These are phyloP conservation scores for Ganoderma leucocontextum DNA, from an alignment of 1,284 basidiomycete species.

Conservation along the genomic window DNA sequence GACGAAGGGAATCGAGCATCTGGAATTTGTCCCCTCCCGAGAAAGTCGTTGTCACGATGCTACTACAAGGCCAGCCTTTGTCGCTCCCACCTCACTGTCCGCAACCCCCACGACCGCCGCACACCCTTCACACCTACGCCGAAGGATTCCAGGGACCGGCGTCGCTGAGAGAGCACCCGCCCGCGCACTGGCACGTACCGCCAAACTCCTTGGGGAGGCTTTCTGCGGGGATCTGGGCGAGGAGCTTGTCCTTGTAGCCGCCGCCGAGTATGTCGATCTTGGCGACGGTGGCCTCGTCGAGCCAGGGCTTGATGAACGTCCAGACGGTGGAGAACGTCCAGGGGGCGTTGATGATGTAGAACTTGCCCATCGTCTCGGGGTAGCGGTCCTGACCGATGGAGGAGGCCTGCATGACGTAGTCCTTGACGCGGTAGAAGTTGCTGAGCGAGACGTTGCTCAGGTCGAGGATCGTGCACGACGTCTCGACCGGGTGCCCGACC, in stretches of 20 bases:
- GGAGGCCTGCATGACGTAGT: conserved; percentile 86
- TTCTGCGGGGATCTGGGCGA: conserved; percentile 84
- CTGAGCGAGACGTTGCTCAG: conserved; percentile 83
- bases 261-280: conserved; percentile 90
- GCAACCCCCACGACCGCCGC: background rate
- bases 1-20: conserved; percentile 8
- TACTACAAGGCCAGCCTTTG: conserved; percentile 14
- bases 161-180: conserved; percentile 90
- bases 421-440: conserved; percentile 92
- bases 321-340: conserved; percentile 93
- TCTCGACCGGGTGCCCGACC: conserved; percentile 90
- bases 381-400: conserved; percentile 92
- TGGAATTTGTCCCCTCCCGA: conserved; percentile 14
- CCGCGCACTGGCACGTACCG: conserved; percentile 81
- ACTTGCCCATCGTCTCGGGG: conserved; percentile 95
- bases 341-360: conserved; percentile 96
- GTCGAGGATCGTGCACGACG: conserved; percentile 98
- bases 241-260: conserved; percentile 71
- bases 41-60: conserved; percentile 1
- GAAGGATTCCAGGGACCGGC: conserved; percentile 89
- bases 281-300: conserved; percentile 93
- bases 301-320: conserved; percentile 91
- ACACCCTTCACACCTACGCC: conserved; percentile 10
- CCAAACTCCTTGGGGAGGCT: conserved; percentile 90
- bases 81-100: background rate